These are phyloP conservation scores for Trichophyton benhamiae DNA, from an alignment of 2,329 filamentous ascomycete genomes.

Conservation along the genomic window DNA sequence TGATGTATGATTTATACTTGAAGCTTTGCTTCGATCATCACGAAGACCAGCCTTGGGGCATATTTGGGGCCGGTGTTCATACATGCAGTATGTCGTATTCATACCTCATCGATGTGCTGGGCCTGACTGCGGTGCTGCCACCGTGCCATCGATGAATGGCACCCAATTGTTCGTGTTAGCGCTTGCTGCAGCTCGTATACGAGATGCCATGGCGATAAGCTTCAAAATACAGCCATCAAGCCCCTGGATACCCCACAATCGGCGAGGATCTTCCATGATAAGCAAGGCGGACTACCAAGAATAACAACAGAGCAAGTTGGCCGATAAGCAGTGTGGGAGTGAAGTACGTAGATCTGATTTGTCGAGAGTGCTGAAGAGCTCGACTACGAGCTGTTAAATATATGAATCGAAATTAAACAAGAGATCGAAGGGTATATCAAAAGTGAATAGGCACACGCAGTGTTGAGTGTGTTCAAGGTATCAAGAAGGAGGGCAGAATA, in stretches of 20 bases:
- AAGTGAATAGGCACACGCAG: neutral
- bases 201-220: neutral
- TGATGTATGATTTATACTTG: neutral
- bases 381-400: neutral
- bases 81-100: neutral
- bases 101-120: neutral
- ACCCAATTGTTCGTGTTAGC: neutral
- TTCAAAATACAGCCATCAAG: neutral
- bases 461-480: neutral
- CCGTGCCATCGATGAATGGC: constrained; percentile 2
- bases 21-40: neutral
- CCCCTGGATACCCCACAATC: neutral
- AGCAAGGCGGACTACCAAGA: neutral
- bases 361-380: neutral
- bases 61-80: neutral
- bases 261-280: neutral
- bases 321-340: neutral
- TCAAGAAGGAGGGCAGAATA: neutral
- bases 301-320: neutral
- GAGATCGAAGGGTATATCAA: neutral
- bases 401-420: neutral
- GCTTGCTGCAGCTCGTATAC: neutral
- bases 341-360: neutral
- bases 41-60: neutral
- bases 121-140: neutral